Percentiles rank a stretch among this genome's conserved stretches.
Conservation (phyloP, 306 rosid species). For the Ormosia semicastrata region DNA sequence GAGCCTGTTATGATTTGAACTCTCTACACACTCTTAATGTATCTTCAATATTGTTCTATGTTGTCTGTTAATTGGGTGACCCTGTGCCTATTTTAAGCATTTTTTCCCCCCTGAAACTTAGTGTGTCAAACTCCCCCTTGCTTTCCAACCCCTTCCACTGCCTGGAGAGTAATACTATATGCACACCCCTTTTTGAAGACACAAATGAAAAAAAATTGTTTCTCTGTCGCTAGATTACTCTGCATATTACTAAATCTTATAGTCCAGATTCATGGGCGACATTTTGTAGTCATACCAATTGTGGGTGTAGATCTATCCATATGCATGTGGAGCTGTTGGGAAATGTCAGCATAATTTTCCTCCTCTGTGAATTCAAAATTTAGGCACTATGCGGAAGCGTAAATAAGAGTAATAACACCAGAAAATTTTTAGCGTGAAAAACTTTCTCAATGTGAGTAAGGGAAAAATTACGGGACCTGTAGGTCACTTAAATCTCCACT, state of each 20-base stretch:
- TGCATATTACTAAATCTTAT: background rate
- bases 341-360: no score
- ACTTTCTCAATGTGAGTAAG: no score
- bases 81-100: background rate
- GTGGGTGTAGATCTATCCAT: background rate
- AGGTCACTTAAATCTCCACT: no score
- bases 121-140: background rate
- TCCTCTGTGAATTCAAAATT: no score
- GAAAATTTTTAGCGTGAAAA: no score
- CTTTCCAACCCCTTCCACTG: background rate
- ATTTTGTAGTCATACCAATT: background rate
- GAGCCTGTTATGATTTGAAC: slow-evolving; percentile 9
- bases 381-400: no score
- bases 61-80: slow-evolving; percentile 18
- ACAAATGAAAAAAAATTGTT: background rate
- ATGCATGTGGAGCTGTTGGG: background rate
- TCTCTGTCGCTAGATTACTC: background rate
- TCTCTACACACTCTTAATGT: background rate
- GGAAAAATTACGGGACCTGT: no score
- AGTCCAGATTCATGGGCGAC: background rate
- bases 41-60: background rate
- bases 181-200: background rate
- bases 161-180: background rate
- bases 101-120: background rate
- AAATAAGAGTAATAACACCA: no score